phyloP scores from a whole-genome alignment of 306 rosid genomes.

The Dryas alaskensis region DNA sequence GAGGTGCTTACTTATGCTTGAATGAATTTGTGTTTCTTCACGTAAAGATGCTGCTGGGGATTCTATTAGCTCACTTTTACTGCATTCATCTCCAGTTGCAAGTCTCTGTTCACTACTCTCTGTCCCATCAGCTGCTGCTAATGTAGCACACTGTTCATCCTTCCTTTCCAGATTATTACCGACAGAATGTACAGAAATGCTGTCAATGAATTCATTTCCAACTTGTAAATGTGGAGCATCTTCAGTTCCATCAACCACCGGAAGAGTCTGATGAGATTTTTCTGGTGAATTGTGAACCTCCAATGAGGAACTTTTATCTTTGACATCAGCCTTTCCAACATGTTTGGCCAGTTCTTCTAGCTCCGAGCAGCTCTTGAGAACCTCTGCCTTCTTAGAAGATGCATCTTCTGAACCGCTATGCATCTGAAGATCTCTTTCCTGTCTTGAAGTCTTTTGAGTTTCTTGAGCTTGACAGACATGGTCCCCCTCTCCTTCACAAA shows the following conservation, averaged over 20 bases:
- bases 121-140: slow-evolving; percentile 28
- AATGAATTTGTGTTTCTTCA: slow-evolving; percentile 37
- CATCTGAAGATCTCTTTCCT: slow-evolving; percentile 33
- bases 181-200: slow-evolving; percentile 31
- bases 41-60: slow-evolving; percentile 35
- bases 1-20: slow-evolving; percentile 38
- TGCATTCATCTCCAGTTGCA: slow-evolving; percentile 29
- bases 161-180: slow-evolving; percentile 28
- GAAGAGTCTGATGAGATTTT: slow-evolving; percentile 24
- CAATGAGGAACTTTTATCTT: slow-evolving; percentile 25
- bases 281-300: slow-evolving; percentile 33
- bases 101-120: slow-evolving; percentile 31
- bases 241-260: slow-evolving; percentile 31
- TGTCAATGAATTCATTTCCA: slow-evolving; percentile 25
- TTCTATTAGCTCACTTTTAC: slow-evolving; percentile 36
- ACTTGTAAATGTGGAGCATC: slow-evolving; percentile 30
- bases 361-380: slow-evolving; percentile 63
- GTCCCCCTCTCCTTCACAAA: slow-evolving; percentile 43
- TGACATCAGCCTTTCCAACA: slow-evolving; percentile 33
- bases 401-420: slow-evolving; percentile 43
- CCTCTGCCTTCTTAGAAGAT: slow-evolving; percentile 32
- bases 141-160: slow-evolving; percentile 25
- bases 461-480: slow-evolving; percentile 39
- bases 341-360: slow-evolving; percentile 37
- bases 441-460: slow-evolving; percentile 25